phyloP scores from a whole-genome alignment of 306 rosid genomes.

The Boehmeria nivea region DNA sequence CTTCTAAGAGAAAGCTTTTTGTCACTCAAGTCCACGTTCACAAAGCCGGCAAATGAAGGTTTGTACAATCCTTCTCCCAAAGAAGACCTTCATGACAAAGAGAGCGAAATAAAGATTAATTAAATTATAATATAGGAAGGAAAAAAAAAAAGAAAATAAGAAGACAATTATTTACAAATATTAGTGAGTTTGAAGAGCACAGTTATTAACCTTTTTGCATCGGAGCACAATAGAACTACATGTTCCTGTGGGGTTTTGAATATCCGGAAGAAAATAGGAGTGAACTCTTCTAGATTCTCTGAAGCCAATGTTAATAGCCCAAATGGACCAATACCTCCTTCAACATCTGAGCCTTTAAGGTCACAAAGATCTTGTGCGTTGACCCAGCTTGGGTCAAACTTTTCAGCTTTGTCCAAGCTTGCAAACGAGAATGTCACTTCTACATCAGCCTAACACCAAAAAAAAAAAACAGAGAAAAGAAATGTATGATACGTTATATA shows the following conservation, averaged over 20 bases:
- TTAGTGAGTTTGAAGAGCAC: background rate
- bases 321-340: conserved; percentile 86
- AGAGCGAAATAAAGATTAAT: background rate
- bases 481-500: too few species aligned
- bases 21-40: conserved; percentile 44
- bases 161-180: background rate
- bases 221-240: conserved; percentile 79
- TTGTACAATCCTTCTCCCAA: conserved; percentile 37
- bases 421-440: conserved; percentile 62
- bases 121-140: too few species aligned
- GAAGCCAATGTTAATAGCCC: conserved; percentile 82
- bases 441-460: conserved; percentile 58
- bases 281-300: conserved; percentile 55
- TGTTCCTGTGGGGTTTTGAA: conserved; percentile 52
- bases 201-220: conserved; percentile 58
- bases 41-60: conserved; percentile 79
- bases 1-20: conserved; percentile 60
- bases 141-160: too few species aligned
- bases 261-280: conserved; percentile 82
- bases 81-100: conserved; percentile 47
- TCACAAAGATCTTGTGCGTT: conserved; percentile 53
- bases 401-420: conserved; percentile 62
- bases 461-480: background rate
- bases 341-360: conserved; percentile 42
- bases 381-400: conserved; percentile 64